A percentile compares a stretch with the other conserved stretches of the same genome.
Conservation (phyloP, 495 filamentous ascomycete species). For the Aspergillus leporis region DNA sequence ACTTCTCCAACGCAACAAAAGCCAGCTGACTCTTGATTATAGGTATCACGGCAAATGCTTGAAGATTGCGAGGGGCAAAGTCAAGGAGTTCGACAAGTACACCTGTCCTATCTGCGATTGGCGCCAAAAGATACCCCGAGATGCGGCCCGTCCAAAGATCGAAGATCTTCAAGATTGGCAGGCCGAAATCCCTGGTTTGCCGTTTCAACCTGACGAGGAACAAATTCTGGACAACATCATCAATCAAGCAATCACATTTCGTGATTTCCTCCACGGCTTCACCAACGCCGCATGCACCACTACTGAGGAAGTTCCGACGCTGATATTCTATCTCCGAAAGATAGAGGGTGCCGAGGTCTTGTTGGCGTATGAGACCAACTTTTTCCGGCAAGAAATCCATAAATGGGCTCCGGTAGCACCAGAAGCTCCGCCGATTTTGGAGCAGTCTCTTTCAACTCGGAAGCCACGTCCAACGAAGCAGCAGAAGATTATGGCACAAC, state of each 20-base stretch:
- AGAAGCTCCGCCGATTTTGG: slow-evolving; percentile 74
- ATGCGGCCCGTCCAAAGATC: slow-evolving; percentile 92
- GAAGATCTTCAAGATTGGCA: slow-evolving; percentile 90
- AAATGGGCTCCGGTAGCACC: slow-evolving; percentile 94
- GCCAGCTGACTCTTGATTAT: slow-evolving; percentile 7
- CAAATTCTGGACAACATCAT: slow-evolving; percentile 80
- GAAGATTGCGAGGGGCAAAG: slow-evolving; percentile 95
- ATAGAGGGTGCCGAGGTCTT: slow-evolving; percentile 98
- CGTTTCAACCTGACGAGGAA: slow-evolving; percentile 97
- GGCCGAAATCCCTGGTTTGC: slow-evolving; percentile 75
- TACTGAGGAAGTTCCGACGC: slow-evolving; percentile 78
- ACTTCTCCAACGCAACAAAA: background rate
- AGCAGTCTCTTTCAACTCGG: slow-evolving; percentile 86
- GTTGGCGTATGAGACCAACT: slow-evolving; percentile 90
- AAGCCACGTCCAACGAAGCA: slow-evolving; percentile 97
- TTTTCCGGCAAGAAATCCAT: slow-evolving; percentile 94
- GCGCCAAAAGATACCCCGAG: slow-evolving; percentile 96
- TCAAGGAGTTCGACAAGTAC: slow-evolving; percentile 98
- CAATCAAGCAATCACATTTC: slow-evolving; percentile 78
- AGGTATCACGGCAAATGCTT: slow-evolving; percentile 98
- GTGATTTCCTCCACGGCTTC: slow-evolving; percentile 75
- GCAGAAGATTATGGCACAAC: slow-evolving; percentile 88
- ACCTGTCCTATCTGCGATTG: slow-evolving; percentile 98
- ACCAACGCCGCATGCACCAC: slow-evolving; percentile 81
- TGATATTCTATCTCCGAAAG: slow-evolving; percentile 98